A percentile compares a stretch with the other conserved stretches of the same genome.
Evolutionary conservation across 1,284 basidiomycete species (phyloP).

Genomic region (Naganishia cerealis): DNA sequence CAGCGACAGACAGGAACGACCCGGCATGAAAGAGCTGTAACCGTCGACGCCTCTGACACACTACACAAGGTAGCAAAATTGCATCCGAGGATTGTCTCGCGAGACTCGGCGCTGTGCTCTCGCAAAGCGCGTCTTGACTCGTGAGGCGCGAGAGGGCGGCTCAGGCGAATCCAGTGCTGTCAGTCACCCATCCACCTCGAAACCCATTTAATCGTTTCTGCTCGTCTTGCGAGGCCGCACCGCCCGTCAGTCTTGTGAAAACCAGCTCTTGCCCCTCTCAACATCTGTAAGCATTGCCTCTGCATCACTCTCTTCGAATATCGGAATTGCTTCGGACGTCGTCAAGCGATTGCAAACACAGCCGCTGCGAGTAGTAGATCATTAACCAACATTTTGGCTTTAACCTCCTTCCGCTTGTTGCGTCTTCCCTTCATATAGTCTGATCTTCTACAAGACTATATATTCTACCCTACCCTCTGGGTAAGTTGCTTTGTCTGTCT

Average conservation of each 20-base stretch:
- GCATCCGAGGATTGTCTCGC: conserved; percentile 12
- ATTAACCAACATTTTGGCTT: conserved; percentile 21
- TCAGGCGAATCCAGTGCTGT: conserved; percentile 12
- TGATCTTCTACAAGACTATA: neutral
- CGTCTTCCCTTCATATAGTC: neutral
- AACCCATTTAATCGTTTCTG: neutral
- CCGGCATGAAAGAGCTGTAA: too few relatives aligned
- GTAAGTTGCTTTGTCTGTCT: neutral
- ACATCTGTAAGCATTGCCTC: conserved; percentile 9
- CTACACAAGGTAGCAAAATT: neutral
- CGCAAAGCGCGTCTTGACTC: conserved; percentile 17
- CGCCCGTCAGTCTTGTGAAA: neutral
- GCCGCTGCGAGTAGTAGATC: conserved; percentile 23
- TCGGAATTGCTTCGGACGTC: too few relatives aligned
- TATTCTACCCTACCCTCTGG: neutral
- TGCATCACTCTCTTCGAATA: neutral
- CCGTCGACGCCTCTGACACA: neutral
- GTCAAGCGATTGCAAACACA: conserved; percentile 1
- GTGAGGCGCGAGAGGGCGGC: neutral
- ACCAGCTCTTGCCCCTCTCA: neutral
- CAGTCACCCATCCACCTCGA: conserved; percentile 3
- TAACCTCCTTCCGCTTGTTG: conserved; percentile 1
- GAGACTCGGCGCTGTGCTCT: conserved; percentile 6
- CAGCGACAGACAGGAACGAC: too few relatives aligned
- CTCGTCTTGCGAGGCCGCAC: neutral